These are phyloP conservation scores for Talaromyces ruber DNA, from an alignment of 495 filamentous ascomycete genomes.

Conservation along the genomic window DNA sequence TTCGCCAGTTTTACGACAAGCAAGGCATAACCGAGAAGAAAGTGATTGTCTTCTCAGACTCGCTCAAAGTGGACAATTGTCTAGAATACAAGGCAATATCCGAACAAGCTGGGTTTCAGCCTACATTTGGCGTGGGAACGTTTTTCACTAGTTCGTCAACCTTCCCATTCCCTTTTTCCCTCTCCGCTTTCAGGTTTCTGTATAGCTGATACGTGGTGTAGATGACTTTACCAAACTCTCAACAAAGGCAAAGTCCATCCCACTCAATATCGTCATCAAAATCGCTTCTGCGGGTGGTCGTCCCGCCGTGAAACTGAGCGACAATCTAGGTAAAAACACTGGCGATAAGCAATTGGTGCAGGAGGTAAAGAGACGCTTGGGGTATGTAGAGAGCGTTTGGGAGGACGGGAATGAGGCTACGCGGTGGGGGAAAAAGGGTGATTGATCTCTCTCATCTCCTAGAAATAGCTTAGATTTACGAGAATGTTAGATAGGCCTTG, in stretches of 20 bases:
- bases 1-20: slow-evolving; percentile 78
- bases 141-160: slow-evolving; percentile 70
- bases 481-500: neutral
- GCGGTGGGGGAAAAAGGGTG: slow-evolving; percentile 53
- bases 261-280: slow-evolving; percentile 97
- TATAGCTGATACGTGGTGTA: slow-evolving; percentile 11
- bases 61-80: slow-evolving; percentile 82
- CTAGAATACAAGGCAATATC: slow-evolving; percentile 78
- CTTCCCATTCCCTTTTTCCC: neutral
- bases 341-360: slow-evolving; percentile 72
- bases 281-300: slow-evolving; percentile 72
- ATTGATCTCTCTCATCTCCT: neutral
- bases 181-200: too few species aligned
- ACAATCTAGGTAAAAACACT: slow-evolving; percentile 94
- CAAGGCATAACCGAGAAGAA: slow-evolving; percentile 73
- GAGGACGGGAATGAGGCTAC: slow-evolving; percentile 72
- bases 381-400: slow-evolving; percentile 82
- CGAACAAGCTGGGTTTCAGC: slow-evolving; percentile 69
- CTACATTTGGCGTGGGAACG: slow-evolving; percentile 88
- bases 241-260: slow-evolving; percentile 73
- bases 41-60: slow-evolving; percentile 95
- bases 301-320: slow-evolving; percentile 91
- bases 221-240: slow-evolving; percentile 70
- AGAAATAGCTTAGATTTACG: neutral
- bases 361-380: slow-evolving; percentile 74